phyloP scores from a whole-genome alignment of 768 basidiomycete species.

The Tricholoma matsutake region DNA sequence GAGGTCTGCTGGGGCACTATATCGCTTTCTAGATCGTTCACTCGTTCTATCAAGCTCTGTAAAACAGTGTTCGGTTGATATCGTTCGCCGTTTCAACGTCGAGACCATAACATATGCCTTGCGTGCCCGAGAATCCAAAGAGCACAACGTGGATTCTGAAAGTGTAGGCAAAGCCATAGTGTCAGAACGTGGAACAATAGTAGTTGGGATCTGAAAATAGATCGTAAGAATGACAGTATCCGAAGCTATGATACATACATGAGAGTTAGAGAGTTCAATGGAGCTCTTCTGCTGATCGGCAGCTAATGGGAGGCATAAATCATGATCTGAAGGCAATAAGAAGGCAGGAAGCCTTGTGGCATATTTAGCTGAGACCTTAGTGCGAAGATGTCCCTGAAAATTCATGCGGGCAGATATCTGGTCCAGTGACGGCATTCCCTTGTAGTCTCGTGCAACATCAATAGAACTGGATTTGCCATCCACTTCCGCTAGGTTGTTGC shows the following conservation, averaged over 20 bases:
- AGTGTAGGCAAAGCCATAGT: constrained; percentile 43
- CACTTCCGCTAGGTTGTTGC: constrained; percentile 17
- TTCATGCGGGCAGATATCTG: constrained; percentile 69
- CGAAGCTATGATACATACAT: background rate
- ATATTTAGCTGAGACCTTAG: constrained; percentile 18
- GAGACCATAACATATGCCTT: constrained; percentile 64
- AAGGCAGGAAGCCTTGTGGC: constrained; percentile 32
- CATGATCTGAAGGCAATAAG: constrained; percentile 15
- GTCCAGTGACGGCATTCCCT: constrained; percentile 63
- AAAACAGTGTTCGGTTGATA: constrained; percentile 31
- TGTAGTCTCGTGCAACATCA: constrained; percentile 11
- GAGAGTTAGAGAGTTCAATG: constrained; percentile 28
- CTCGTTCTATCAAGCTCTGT: constrained; percentile 16
- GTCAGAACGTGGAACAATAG: constrained; percentile 45
- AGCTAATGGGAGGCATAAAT: constrained; percentile 23
- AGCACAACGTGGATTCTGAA: constrained; percentile 49
- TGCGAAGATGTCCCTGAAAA: constrained; percentile 31
- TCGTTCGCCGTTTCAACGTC: constrained; percentile 56
- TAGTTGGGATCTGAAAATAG: constrained; percentile 48
- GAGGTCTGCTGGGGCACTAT: constrained; percentile 65
- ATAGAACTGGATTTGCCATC: background rate
- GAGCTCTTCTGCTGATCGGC: constrained; percentile 45
- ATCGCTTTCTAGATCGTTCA: constrained; percentile 41
- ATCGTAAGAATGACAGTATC: constrained; percentile 31
- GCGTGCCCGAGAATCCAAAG: constrained; percentile 52